Evolutionary conservation across 73 alveolate genomes (phyloP), one percentile per base, ranked within the genome.

Genomic region (Paramecium primaurelia): DNA sequence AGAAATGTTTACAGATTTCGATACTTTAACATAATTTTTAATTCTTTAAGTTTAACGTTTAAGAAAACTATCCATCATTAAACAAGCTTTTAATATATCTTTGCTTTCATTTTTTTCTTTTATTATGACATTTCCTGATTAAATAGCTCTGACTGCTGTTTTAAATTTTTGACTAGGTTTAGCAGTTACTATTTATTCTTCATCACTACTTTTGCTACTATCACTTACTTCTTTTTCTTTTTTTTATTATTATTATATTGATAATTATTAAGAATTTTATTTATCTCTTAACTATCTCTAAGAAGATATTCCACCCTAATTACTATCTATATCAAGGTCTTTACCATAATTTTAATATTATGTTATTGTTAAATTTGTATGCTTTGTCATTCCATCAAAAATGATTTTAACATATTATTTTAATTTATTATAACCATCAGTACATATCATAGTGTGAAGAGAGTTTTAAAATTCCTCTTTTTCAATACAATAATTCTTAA

Each of bases 61-160:
- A 18, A 75, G 37, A 75, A 37, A 75, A 8, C 60, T 34, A 75
- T 75, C 88, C 88, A 75, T 75, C 36, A 75, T 75, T 18, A 75
- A 75, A 75, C 88, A 75, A 18, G 88, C 88, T 20, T 75, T 75
- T 75, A 75, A 75, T 16, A 34, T 22, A 75, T 75, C 88, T 40
- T 37, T 75, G 9, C 26, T 10, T 14, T 37, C 38, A 37, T 30
- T 75, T 22, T 10, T 45, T 11, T 75, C 36, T 11, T 18, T 37
- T 37, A 40, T 26, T 14, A 37, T 32, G 2, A 18, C 38, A 32
- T 75, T 22, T 37, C 49, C 88, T 12, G 58, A 37, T 75, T 75
- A 37, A 10, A 75, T 40, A 3, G 49, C 9, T 37, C 28, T 75
- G 8, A 75, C 88, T 16, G 60, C 88, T 75, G 38, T 75, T 38